Conservation (phyloP, 2,329 filamentous ascomycete genomes). For the Didymella arachidicola region DNA sequence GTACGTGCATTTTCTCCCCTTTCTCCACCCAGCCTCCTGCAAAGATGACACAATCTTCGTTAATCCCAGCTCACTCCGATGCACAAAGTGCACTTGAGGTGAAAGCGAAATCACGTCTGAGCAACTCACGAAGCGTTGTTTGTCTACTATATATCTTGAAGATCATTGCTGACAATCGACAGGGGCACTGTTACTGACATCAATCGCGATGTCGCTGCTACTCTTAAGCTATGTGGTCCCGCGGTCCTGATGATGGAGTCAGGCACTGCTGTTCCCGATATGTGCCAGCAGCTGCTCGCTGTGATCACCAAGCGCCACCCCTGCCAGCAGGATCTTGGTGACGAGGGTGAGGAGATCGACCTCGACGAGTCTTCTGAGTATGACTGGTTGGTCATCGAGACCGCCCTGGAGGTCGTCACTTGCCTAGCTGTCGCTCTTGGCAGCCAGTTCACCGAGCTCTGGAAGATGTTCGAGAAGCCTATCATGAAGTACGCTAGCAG, state of each 20-base stretch:
- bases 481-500: conserved; percentile 88
- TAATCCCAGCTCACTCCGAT: conserved; percentile 99
- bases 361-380: conserved; percentile 86
- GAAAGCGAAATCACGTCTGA: conserved; percentile 75
- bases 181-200: conserved; percentile 92
- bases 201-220: conserved; percentile 90
- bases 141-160: conserved; percentile 20
- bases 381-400: conserved; percentile 97
- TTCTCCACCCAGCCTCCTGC: conserved; percentile 24
- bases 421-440: conserved; percentile 85
- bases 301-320: conserved; percentile 91
- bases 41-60: conserved; percentile 84
- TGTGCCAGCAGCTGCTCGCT: conserved; percentile 75
- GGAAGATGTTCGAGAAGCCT: conserved; percentile 95
- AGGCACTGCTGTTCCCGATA: conserved; percentile 70
- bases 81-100: conserved; percentile 83
- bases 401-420: conserved; percentile 87
- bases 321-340: conserved; percentile 89
- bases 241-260: conserved; percentile 78
- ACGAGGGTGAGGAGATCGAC: conserved; percentile 73
- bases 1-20: conserved; percentile 66
- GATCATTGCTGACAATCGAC: conserved; percentile 29
- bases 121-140: conserved; percentile 43
- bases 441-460: conserved; percentile 80
- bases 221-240: conserved; percentile 89